Evolutionary conservation across 2,329 filamentous ascomycete genomes (phyloP).

Genomic region (Lecanoromycetidae sp.): DNA sequence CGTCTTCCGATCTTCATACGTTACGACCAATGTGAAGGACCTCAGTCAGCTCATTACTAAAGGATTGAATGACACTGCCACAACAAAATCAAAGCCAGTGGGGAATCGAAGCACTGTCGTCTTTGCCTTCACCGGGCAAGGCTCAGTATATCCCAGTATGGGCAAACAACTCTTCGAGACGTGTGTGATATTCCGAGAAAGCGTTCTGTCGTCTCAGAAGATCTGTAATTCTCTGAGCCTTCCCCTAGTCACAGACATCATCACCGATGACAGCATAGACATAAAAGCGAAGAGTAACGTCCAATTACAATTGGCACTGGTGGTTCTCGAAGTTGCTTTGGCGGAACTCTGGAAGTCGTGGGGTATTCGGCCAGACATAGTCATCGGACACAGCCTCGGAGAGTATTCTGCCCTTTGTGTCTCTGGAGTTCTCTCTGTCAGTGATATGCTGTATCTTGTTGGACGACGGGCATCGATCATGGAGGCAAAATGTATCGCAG

Average conservation of each 20-base stretch:
- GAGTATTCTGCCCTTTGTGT: conserved; percentile 30
- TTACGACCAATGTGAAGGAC: background rate
- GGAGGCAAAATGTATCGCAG: conserved; percentile 49
- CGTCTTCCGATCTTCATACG: conserved; percentile 13
- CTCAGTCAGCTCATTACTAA: conserved; percentile 1
- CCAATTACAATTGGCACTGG: conserved; percentile 29
- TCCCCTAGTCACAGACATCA: conserved; percentile 27
- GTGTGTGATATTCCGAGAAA: conserved; percentile 23
- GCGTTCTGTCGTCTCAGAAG: conserved; percentile 25
- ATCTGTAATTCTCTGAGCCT: conserved; percentile 24
- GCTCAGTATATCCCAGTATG: conserved; percentile 28
- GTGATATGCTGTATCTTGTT: conserved; percentile 49
- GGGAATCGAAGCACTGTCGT: conserved; percentile 5
- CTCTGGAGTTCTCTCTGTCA: conserved; percentile 27
- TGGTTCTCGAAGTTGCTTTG: conserved; percentile 33
- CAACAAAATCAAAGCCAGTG: conserved; percentile 1
- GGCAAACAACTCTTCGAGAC: conserved; percentile 25
- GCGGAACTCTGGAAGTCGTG: conserved; percentile 25
- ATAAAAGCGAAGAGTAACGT: conserved; percentile 7
- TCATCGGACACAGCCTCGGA: conserved; percentile 28
- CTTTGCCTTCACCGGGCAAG: conserved; percentile 29
- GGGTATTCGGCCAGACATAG: conserved; percentile 21
- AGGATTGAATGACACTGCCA: conserved; percentile 5
- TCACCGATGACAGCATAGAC: conserved; percentile 34
- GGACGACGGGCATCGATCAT: conserved; percentile 55